Evolutionary conservation across 495 filamentous ascomycete genomes (phyloP).

Genomic region (Penicillium steckii): DNA sequence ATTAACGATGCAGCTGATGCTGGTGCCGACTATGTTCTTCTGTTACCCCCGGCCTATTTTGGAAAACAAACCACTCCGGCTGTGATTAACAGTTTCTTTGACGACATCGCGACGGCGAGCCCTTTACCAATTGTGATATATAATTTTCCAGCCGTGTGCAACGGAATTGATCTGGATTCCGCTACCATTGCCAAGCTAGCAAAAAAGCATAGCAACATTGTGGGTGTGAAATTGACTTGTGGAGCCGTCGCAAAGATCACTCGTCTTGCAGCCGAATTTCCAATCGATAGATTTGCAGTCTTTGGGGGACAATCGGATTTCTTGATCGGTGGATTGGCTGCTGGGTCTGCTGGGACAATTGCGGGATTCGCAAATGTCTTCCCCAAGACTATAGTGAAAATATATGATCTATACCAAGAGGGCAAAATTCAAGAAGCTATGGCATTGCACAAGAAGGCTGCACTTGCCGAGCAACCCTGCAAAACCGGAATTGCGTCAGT

Average conservation of each 20-base stretch:
- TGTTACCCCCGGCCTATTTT: slow-evolving; percentile 65
- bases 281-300: slow-evolving; percentile 54
- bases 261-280: slow-evolving; percentile 53
- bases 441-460: slow-evolving; percentile 70
- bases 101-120: slow-evolving; percentile 49
- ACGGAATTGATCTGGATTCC: slow-evolving; percentile 69
- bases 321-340: slow-evolving; percentile 53
- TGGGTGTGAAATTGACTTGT: slow-evolving; percentile 71
- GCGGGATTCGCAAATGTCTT: slow-evolving; percentile 68
- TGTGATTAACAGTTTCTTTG: slow-evolving; percentile 61
- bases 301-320: slow-evolving; percentile 73
- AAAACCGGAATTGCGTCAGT: slow-evolving; percentile 71
- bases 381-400: slow-evolving; percentile 58
- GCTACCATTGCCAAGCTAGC: slow-evolving; percentile 55
- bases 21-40: slow-evolving; percentile 58
- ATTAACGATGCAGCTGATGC: slow-evolving; percentile 55
- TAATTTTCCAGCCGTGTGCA: slow-evolving; percentile 72
- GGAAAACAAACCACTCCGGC: slow-evolving; percentile 54
- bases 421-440: slow-evolving; percentile 65
- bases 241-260: slow-evolving; percentile 67
- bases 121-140: slow-evolving; percentile 64
- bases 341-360: slow-evolving; percentile 53
- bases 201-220: slow-evolving; percentile 50
- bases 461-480: slow-evolving; percentile 74
- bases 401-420: slow-evolving; percentile 61